Base-by-base conservation (phyloP, 805 yeast genomes). In the Metschnikowia baotianmanensis region DNA sequence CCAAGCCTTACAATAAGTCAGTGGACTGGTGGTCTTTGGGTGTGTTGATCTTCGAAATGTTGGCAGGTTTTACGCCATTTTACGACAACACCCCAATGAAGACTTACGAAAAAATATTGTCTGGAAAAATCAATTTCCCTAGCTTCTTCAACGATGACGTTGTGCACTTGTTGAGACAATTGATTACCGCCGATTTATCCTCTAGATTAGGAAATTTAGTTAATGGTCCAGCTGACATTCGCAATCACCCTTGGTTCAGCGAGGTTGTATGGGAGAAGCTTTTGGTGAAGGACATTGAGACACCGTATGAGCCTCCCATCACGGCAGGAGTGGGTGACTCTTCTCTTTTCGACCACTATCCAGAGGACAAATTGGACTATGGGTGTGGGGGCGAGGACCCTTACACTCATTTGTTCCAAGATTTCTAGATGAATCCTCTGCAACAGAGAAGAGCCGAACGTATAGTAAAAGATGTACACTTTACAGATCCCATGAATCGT, bases 1-100 rank as follows among this genome's bases (percentile, higher is more conserved):
- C 80, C 9, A 75, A 77, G 50, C 82, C 83, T 2, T 78, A 78
- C 59, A 78, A 78, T 58, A 77, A 77, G 52, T 72, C 80, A 2
- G 82, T 78, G 18, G 83, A 78, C 58, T 78, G 82, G 82, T 78
- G 83, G 83, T 74, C 80, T 2, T 71, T 78, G 48, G 83, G 83
- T 21, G 76, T 78, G 16, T 65, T 78, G 43, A 77, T 78, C 29
- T 78, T 70, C 51, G 83, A 78, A 61, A 78, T 78, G 83, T 61
- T 78, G 45, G 76, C 80, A 2, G 83, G 83, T 16, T 76, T 73
- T 50, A 78, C 83, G 1, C 83, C 83, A 20, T 78, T 78, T 53
- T 78, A 77, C 57, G 83, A 78, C 52, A 76, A 77, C 32, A 75
- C 82, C 4, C 83, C 82, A 22, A 76, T 78, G 78, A 77, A 77